Base-by-base conservation (phyloP, 2,329 filamentous ascomycete genomes). In the Fusarium succisae region DNA sequence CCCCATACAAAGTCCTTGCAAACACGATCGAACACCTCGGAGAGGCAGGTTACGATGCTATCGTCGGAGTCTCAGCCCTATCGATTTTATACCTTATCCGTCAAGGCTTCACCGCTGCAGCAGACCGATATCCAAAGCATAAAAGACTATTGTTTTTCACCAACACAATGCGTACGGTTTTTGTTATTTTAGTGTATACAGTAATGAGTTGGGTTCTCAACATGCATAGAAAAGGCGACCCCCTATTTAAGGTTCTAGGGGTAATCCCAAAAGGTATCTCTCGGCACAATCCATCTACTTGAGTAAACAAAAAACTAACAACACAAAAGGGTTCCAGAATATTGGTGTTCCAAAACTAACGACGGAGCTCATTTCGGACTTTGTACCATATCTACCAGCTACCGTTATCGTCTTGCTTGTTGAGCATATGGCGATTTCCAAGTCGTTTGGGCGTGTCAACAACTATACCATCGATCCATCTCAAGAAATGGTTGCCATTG, bases 401-500 rank as follows among this genome's bases (percentile, higher is more conserved):
- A 92, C 93, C 2, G 91, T 98, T 59, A 97, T 98, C 74, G 95
- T 99, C n/a, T 87, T 98, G 65, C 87, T 98, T 41, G 97, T 98
- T 70, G 96, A 98, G 83, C 96, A 98, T 81, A 98, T 98, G 77
- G 95, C 96, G 54, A 98, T 98, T 72, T 94, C 95, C 24, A 99
- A 98, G 82, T 98, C 96, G 0, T 98, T 99, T 76, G 96, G 96
- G 15, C 90, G 96, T 67, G 90, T 98, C 77, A 98, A 98, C 86
- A 97, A 98, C 84, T 99, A 99, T 83, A 92, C 91, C 22, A 98
- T 99, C 80, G 92, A 98, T 77, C 95, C 96, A 0, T 98, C 96
- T 0, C 96, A 99, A 81, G 96, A 99, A 81, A 89, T 99, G 84
- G 94, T 99, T 53, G 96, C 94, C 28, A 98, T 98, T 74, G 96